Evolutionary conservation across 257 asterid species (phyloP).

Genomic region (Verbascum thapsus): DNA sequence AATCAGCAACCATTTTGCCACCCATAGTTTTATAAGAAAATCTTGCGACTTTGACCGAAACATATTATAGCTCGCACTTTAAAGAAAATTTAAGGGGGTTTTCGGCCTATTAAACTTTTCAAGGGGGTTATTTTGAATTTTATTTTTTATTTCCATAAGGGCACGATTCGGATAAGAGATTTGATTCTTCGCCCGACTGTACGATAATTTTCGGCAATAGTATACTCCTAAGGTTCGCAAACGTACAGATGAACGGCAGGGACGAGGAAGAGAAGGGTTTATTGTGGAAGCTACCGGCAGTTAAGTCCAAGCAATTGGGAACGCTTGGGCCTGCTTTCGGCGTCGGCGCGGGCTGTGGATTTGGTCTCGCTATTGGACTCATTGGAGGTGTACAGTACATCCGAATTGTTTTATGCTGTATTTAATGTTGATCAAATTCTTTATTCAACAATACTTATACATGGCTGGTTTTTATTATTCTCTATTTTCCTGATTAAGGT

Average conservation of each 20-base stretch:
- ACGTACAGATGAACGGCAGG: conserved; percentile 35
- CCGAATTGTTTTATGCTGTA: neutral
- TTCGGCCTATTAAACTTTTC: no score
- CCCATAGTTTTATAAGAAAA: no score
- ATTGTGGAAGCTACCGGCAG: conserved; percentile 77
- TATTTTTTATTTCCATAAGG: no score
- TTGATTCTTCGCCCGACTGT: neutral
- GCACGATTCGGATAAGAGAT: neutral
- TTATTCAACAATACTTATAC: neutral
- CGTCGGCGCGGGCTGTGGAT: conserved; percentile 84
- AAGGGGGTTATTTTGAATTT: no score
- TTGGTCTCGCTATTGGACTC: conserved; percentile 76
- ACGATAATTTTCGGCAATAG: neutral
- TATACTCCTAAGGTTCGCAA: neutral
- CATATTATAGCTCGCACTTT: no score
- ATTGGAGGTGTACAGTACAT: conserved; percentile 60
- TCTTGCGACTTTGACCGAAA: no score
- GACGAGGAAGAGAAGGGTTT: conserved; percentile 62
- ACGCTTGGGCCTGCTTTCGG: conserved; percentile 87
- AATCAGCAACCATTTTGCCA: no score
- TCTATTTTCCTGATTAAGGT: conserved; percentile 42
- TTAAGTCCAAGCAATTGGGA: conserved; percentile 63
- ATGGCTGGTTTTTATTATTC: neutral
- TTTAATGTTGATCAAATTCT: neutral
- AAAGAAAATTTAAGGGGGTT: no score